These are phyloP conservation scores for Colletotrichum truncatum DNA, from an alignment of 2,329 filamentous ascomycete genomes.

Conservation along the genomic window DNA sequence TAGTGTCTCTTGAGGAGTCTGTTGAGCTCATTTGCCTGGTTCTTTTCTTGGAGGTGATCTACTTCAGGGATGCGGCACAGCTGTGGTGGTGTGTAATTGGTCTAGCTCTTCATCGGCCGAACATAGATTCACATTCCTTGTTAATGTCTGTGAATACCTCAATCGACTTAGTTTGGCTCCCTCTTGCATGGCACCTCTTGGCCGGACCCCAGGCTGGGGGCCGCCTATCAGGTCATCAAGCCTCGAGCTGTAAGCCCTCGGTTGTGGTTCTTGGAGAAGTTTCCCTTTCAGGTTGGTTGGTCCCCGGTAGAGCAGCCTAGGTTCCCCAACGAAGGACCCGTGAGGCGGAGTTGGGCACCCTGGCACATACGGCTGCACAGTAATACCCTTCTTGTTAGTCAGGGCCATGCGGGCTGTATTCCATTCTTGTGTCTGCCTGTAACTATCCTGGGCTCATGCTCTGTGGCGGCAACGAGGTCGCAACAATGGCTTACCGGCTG, in stretches of 20 bases:
- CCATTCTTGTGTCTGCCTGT: not conserved
- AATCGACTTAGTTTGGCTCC: not conserved
- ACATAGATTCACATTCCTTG: not conserved
- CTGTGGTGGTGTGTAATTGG: constrained; percentile 4
- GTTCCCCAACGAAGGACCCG: constrained; percentile 9
- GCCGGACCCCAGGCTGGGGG: too few species aligned
- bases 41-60: not conserved
- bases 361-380: not conserved
- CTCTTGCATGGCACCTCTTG: too few species aligned
- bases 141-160: not conserved
- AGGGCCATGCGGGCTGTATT: not conserved
- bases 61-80: not conserved
- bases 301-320: not conserved
- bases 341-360: constrained; percentile 4
- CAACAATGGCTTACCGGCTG: not conserved
- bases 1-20: not conserved
- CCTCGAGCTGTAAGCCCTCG: too few species aligned
- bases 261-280: not conserved
- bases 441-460: too few species aligned
- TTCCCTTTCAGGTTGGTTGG: not conserved
- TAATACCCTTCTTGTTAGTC: not conserved
- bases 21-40: constrained; percentile 1
- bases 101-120: constrained; percentile 1
- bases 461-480: too few species aligned
- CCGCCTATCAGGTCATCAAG: too few species aligned